Base-by-base conservation (phyloP, 495 filamentous ascomycete genomes). In the Lepraria neglecta region DNA sequence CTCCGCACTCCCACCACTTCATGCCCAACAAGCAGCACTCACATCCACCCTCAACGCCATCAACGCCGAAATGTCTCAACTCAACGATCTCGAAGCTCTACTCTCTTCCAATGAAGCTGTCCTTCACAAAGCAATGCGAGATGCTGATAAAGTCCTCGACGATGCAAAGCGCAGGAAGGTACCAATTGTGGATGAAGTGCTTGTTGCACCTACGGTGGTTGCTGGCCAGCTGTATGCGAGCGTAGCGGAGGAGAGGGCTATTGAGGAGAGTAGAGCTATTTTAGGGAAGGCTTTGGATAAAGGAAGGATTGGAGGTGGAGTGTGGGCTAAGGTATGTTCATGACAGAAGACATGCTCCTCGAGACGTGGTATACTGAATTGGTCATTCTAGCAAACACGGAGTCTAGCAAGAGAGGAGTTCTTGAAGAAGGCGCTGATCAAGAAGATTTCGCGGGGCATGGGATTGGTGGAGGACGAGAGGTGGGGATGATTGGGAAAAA, bases 201-300 rank as follows among this genome's bases (percentile, higher is more conserved):
- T 98, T 11, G 90, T 97, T n/a, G 91, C 92, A 6, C 90, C 91
- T 1, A 95, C 91, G 0, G 88, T 97, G 4, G 92, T 96, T 24
- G 91, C 87, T 7, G 89, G 88, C 66, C 94, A 98, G 78, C 75
- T 98, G 58, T 98, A 96, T 72, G 85, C 87, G 60, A 76, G 91
- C 3, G 88, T 89, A 27, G 87, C 90, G 2, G 94, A 97, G 70
- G 92, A 95, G 70, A 79, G 85, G 54, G 89, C 86, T 7, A 79
- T 94, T 43, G 87, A 85, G 57, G 92, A 96, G 65, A 87, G 88
- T 28, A 84, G 96, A 63, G 94, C 90, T 67, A 84, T 92, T 28
- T 78, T 98, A 45, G 89, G 90, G 30, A 78, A 84, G 47, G 94
- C 87, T 14, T 77, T 97, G 43, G 91, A 95, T 71, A 78, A 82